Evolutionary conservation across 371 early-diverging fungal species (phyloP).

Genomic region (Capillidium rhysosporum): DNA sequence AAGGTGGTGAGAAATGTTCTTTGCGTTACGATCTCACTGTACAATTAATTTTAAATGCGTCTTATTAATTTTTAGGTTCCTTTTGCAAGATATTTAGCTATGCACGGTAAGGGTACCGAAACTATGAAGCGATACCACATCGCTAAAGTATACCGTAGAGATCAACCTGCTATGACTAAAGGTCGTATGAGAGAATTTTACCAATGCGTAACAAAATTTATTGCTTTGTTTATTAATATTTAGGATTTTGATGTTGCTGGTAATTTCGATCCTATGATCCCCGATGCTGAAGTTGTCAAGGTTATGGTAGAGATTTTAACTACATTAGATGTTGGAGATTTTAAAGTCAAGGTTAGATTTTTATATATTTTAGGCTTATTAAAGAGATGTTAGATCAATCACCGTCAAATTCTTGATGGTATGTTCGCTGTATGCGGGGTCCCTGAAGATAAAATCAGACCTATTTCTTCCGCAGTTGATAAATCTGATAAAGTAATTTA

Average conservation of each 20-base stretch:
- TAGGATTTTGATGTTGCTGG: conserved; percentile 99
- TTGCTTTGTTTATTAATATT: neutral
- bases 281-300: conserved; percentile 90
- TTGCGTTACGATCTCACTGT: conserved; percentile 97
- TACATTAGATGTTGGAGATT: conserved; percentile 58
- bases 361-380: neutral
- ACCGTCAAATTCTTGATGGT: conserved; percentile 91
- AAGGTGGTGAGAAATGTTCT: conserved; percentile 96
- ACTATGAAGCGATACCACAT: conserved; percentile 97
- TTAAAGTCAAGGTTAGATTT: conserved; percentile 49
- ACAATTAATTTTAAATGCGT: neutral
- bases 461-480: conserved; percentile 96
- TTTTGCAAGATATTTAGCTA: conserved; percentile 96
- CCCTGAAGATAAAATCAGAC: conserved; percentile 56
- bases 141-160: conserved; percentile 98
- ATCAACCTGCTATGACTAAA: conserved; percentile 96
- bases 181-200: conserved; percentile 98
- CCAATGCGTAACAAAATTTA: conserved; percentile 59
- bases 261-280: conserved; percentile 82
- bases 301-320: conserved; percentile 67
- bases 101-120: conserved; percentile 61
- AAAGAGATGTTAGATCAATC: conserved; percentile 44
- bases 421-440: conserved; percentile 95
- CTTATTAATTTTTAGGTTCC: conserved; percentile 31
- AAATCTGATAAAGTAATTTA: conserved; percentile 79